Evolutionary conservation across 306 rosid genomes (phyloP), one percentile per base, ranked within the genome.

Genomic region (Fragaria nilgerrensis): DNA sequence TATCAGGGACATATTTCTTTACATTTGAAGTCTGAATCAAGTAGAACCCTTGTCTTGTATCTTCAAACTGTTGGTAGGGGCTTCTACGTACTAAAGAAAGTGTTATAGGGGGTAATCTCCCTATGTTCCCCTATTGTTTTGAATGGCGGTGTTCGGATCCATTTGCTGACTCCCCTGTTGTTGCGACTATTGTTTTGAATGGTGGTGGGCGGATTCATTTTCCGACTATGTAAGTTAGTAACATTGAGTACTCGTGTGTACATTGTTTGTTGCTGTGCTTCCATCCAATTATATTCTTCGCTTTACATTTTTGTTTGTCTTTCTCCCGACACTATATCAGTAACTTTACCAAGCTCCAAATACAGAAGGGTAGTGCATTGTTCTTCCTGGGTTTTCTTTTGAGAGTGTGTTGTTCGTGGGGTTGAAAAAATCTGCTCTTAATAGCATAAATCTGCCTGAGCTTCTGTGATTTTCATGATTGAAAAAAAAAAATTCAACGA

Each of bases 181-280:
- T 44, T 44, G 48, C 2, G 48, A 44, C 48, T 10, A 41, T 8
- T 44, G 48, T 11, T 44, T 44, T 44, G 14, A 44, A 44, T 44
- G 48, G 14, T 44, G 13, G 48, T 44, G 48, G 15, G 3, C 64
- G 48, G 80, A 64, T 72, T 55, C 12, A 62, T 78, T 70, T 68
- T 47, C 85, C 34, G 74, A 20, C 72, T 53, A 23, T 59, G 43
- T 39, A 19, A 66, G 47, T 19, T 66, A 20, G 34, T 7, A 50
- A 62, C 74, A 75, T 73, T 71, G 73, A 64, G 68, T 58, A 19
- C 74, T 70, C 23, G 48, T 52, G 3, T 84, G 88, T 73, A 36
- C 23, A 32, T 19, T 0, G 5, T 6, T 6, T 50, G 19, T 50
- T 17, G 58, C 10, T 50, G 1, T 50, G 58, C 65, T 58, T 55